Conservation (phyloP, 2,329 filamentous ascomycete genomes). For the Apiospora aurea region DNA sequence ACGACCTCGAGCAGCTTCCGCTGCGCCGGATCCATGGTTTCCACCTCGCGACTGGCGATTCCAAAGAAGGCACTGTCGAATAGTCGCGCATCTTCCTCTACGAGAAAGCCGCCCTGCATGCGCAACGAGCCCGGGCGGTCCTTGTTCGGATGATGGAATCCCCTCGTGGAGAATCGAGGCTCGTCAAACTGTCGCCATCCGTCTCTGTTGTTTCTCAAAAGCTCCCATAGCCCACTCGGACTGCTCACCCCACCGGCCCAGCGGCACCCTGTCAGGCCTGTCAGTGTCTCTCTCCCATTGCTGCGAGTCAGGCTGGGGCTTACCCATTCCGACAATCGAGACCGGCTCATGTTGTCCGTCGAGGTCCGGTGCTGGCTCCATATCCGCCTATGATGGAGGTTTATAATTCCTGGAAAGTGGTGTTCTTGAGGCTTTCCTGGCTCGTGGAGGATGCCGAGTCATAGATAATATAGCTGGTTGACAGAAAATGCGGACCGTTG, state of each 20-base stretch:
- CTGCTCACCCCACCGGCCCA: constrained; percentile 33
- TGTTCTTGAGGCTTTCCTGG: neutral
- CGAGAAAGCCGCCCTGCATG: constrained; percentile 38
- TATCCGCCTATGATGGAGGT: constrained; percentile 18
- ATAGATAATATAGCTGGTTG: constrained; percentile 1
- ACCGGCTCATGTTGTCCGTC: constrained; percentile 22
- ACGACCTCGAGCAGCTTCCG: constrained; percentile 45
- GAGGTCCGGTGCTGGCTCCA: constrained; percentile 7
- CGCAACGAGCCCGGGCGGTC: constrained; percentile 26
- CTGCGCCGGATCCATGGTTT: constrained; percentile 42
- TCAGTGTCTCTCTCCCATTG: neutral
- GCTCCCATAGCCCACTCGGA: constrained; percentile 32
- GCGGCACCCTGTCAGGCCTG: constrained; percentile 32
- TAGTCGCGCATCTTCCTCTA: constrained; percentile 36
- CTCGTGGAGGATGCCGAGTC: neutral
- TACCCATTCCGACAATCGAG: constrained; percentile 24
- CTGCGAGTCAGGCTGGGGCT: neutral
- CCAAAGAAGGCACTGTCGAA: constrained; percentile 42
- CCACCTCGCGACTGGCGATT: constrained; percentile 39
- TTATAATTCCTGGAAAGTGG: neutral
- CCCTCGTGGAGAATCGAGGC: constrained; percentile 32
- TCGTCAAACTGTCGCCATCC: constrained; percentile 31
- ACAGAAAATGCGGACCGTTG: constrained; percentile 12
- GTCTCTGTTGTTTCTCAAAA: constrained; percentile 30
- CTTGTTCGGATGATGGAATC: constrained; percentile 32